Evolutionary conservation across 2,329 filamentous ascomycete species (phyloP).

Genomic region (Alternaria conjuncta): DNA sequence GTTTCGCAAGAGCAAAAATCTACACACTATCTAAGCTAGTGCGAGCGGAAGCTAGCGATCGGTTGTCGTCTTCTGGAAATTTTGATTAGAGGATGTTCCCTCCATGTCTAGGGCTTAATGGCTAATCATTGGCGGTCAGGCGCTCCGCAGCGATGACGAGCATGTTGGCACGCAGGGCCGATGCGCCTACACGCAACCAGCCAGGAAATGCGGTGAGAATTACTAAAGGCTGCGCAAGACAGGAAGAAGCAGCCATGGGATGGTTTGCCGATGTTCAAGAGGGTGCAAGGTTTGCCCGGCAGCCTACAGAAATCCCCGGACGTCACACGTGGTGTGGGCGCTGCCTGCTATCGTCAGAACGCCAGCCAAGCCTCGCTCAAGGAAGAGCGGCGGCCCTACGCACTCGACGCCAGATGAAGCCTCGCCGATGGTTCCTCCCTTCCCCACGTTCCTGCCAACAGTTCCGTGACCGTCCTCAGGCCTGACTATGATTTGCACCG

Average conservation of each 20-base stretch:
- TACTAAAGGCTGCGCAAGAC: constrained; percentile 1
- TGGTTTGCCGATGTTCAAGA: constrained; percentile 12
- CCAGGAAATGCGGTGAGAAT: constrained; percentile 17
- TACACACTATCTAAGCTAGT: constrained; percentile 1
- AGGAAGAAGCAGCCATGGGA: constrained; percentile 1
- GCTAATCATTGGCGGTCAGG: neutral
- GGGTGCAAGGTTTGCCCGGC: neutral
- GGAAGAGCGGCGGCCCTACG: constrained; percentile 17
- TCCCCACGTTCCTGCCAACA: constrained; percentile 15
- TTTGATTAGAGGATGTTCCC: constrained; percentile 6
- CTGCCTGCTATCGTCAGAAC: constrained; percentile 6
- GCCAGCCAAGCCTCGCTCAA: constrained; percentile 14
- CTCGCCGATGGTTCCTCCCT: constrained; percentile 11
- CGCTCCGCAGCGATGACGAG: constrained; percentile 1
- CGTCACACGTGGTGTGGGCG: constrained; percentile 14
- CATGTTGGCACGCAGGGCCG: constrained; percentile 1
- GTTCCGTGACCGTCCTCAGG: neutral
- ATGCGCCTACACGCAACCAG: neutral
- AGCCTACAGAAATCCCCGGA: constrained; percentile 12
- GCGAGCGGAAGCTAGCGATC: constrained; percentile 3
- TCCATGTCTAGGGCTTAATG: constrained; percentile 1
- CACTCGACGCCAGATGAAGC: constrained; percentile 16
- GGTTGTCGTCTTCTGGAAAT: constrained; percentile 9
- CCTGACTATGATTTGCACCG: constrained; percentile 23
- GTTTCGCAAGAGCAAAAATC: constrained; percentile 3